Percentiles rank a stretch among this genome's conserved stretches.
These are phyloP conservation scores for Boletus subparvulus DNA, from an alignment of 768 basidiomycete species.

Conservation along the genomic window DNA sequence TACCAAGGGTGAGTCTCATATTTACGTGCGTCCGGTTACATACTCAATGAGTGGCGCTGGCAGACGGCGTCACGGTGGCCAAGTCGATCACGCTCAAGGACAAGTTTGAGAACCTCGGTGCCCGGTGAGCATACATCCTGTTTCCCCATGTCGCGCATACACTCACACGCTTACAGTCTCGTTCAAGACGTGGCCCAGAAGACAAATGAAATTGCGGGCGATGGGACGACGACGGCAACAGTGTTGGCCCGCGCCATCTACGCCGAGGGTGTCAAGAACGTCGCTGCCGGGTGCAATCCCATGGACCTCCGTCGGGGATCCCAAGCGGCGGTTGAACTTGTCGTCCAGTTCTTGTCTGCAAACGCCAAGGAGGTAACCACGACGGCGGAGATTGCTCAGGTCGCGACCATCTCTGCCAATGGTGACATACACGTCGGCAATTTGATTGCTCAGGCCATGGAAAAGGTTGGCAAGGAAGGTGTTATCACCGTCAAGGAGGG, in stretches of 20 bases:
- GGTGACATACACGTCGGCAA: constrained; percentile 87
- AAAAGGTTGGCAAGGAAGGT: constrained; percentile 99
- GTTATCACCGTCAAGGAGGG: constrained; percentile 99
- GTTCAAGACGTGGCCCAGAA: constrained; percentile 95
- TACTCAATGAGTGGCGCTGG: too few relatives aligned
- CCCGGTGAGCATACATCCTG: constrained; percentile 59
- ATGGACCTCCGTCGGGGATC: constrained; percentile 99
- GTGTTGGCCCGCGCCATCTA: constrained; percentile 97
- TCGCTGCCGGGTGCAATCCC: constrained; percentile 98
- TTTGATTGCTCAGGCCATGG: constrained; percentile 98
- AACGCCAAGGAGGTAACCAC: constrained; percentile 96
- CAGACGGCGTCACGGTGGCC: constrained; percentile 92
- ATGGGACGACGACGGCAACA: constrained; percentile 97
- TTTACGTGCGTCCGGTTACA: neutral
- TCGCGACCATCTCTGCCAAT: constrained; percentile 90
- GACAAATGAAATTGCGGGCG: constrained; percentile 96
- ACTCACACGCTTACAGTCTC: constrained; percentile 50
- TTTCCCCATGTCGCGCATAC: constrained; percentile 19
- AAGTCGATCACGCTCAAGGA: constrained; percentile 93
- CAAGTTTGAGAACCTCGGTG: constrained; percentile 98
- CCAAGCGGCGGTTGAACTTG: constrained; percentile 94
- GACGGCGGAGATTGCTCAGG: constrained; percentile 96
- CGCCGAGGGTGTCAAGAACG: constrained; percentile 98
- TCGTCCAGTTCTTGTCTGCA: constrained; percentile 84
- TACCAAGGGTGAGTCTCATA: constrained; percentile 68